These are phyloP conservation scores for Neonectria magnoliae DNA, from an alignment of 2,329 filamentous ascomycete species.

Conservation along the genomic window DNA sequence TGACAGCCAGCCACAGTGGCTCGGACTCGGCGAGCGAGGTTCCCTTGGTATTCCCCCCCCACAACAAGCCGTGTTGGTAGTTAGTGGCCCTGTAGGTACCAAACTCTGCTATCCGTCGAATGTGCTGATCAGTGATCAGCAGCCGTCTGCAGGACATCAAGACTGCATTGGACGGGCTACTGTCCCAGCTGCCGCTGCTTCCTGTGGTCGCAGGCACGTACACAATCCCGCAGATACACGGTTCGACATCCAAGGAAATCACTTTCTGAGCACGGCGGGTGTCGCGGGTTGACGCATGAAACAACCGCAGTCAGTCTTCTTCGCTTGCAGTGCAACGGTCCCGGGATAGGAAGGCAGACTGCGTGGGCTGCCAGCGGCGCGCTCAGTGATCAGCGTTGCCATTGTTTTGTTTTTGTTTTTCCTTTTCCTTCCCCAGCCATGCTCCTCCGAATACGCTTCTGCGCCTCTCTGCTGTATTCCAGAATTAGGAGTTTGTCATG, in stretches of 20 bases:
- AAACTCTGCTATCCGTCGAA: not conserved
- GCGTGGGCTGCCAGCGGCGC: conserved; percentile 15
- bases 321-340: conserved; percentile 19
- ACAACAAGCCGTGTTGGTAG: not conserved
- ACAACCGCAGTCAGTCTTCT: conserved; percentile 12
- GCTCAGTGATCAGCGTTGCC: conserved; percentile 15
- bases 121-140: not conserved
- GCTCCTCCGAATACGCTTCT: not conserved
- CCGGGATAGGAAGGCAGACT: not conserved
- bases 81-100: conserved; percentile 1
- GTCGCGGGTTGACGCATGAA: conserved; percentile 21
- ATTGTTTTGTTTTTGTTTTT: not conserved
- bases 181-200: conserved; percentile 18
- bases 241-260: conserved; percentile 2
- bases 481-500: conserved; percentile 6
- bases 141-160: conserved; percentile 36
- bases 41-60: not conserved
- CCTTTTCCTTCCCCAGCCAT: not conserved
- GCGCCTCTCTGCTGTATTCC: conserved; percentile 9
- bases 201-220: conserved; percentile 7
- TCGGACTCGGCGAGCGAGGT: conserved; percentile 1
- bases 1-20: not conserved
- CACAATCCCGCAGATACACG: conserved; percentile 13
- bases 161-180: conserved; percentile 32
- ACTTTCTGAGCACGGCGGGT: conserved; percentile 20